Evolutionary conservation across 108 stramenopile genomes (phyloP).

Genomic region (Fistulifera solaris): DNA sequence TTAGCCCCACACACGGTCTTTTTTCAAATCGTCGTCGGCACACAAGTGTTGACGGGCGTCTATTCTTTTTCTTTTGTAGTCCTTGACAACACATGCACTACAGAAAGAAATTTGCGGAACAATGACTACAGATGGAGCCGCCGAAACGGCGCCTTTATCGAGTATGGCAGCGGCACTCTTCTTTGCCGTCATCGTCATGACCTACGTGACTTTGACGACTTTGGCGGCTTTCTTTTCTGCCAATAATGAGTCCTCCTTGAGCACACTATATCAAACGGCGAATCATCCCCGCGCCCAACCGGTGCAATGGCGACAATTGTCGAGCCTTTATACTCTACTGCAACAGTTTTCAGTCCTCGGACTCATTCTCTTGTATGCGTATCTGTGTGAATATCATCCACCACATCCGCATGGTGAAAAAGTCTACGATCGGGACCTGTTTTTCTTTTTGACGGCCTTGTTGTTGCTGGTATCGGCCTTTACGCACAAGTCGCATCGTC

Average conservation of each 20-base stretch:
- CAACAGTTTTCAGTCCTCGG: slow-evolving; percentile 59
- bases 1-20: no score
- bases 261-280: slow-evolving; percentile 9
- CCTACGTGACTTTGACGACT: slow-evolving; percentile 45
- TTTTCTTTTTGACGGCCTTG: slow-evolving; percentile 61
- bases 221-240: slow-evolving; percentile 41
- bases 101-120: no score
- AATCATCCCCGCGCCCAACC: slow-evolving; percentile 39
- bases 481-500: slow-evolving; percentile 34
- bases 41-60: no score
- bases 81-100: no score
- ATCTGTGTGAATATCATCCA: slow-evolving; percentile 80
- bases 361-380: slow-evolving; percentile 68
- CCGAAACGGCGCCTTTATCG: slow-evolving; percentile 25
- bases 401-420: slow-evolving; percentile 70
- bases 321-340: slow-evolving; percentile 66
- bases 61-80: no score
- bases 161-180: slow-evolving; percentile 71
- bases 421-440: slow-evolving; percentile 73
- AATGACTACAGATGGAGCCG: slow-evolving; percentile 6
- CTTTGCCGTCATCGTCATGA: slow-evolving; percentile 63
- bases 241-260: slow-evolving; percentile 16
- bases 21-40: no score
- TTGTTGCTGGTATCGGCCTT: slow-evolving; percentile 47
- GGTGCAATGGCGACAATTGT: slow-evolving; percentile 41